Evolutionary conservation across 2,329 filamentous ascomycete genomes (phyloP).

Genomic region (Aureobasidium sp.): DNA sequence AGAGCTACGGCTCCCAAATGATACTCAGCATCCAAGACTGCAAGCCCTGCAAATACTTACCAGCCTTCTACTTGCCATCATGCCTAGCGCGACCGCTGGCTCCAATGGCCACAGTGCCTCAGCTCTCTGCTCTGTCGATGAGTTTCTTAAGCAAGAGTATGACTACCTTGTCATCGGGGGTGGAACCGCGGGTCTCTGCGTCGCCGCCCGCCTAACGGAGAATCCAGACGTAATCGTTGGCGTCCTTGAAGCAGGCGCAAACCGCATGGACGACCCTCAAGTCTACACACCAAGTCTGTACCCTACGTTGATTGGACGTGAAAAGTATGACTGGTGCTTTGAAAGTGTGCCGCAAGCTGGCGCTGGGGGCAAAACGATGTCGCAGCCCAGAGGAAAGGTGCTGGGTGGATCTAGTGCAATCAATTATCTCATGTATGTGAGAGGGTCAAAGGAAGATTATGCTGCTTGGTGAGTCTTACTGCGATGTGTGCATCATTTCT

Average conservation of each 20-base stretch:
- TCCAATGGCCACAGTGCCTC: neutral
- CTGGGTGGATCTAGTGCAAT: slow-evolving; percentile 36
- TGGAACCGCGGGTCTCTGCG: slow-evolving; percentile 18
- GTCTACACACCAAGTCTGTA: slow-evolving; percentile 29
- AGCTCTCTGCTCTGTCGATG: slow-evolving; percentile 21
- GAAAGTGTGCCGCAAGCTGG: slow-evolving; percentile 22
- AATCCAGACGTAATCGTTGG: slow-evolving; percentile 22
- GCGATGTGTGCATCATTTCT: neutral
- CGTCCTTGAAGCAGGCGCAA: slow-evolving; percentile 29
- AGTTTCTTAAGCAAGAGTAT: slow-evolving; percentile 23
- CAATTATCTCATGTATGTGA: slow-evolving; percentile 33
- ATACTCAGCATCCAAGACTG: neutral
- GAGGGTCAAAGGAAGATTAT: slow-evolving; percentile 29
- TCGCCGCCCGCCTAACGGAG: slow-evolving; percentile 21
- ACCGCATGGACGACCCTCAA: slow-evolving; percentile 24
- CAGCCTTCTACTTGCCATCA: neutral
- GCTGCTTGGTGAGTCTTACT: slow-evolving; percentile 29
- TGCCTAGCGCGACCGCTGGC: neutral
- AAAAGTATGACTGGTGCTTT: slow-evolving; percentile 31
- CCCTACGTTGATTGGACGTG: slow-evolving; percentile 27
- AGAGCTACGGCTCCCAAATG: neutral
- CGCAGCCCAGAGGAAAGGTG: slow-evolving; percentile 31
- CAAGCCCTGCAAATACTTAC: neutral
- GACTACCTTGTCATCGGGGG: slow-evolving; percentile 24
- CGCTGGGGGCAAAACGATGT: slow-evolving; percentile 24